Evolutionary conservation across 345 rosid genomes (phyloP), one percentile per base, ranked within the genome.

Genomic region (Rhodamnia rubescens): DNA sequence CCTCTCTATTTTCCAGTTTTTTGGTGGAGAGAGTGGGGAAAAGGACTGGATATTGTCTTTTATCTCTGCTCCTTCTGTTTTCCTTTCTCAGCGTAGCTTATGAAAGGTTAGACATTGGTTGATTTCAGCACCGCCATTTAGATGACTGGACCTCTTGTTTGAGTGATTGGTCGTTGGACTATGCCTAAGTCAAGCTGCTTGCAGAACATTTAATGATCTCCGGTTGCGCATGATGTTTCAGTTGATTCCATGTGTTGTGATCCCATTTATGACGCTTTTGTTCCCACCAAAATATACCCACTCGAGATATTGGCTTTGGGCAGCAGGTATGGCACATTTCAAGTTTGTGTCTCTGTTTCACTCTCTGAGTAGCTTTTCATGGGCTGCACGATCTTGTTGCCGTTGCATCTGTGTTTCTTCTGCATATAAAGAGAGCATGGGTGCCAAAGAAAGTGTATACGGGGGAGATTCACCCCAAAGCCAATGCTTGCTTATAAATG

Each of bases 171-270:
- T 87, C 86, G 82, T 86, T 18, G 47, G 80, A 69, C 47, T 69
- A 69, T 69, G 80, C 80, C 80, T 69, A 69, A 69, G 80, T 69
- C 14, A 89, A 91, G 95, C 90, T 94, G 93, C 90, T 93, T 95
- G 96, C 98, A 94, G 98, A 95, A 90, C 91, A 88, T 96, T 95
- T 93, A 93, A 94, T 87, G 98, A 96, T 92, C 94, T 96, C 90
- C 94, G 94, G 88, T 91, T 94, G 89, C 94, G 98, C 94, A 90
- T 94, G 93, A 91, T 92, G 92, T 94, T 93, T 95, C 96, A 94
- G 93, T 87, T 94, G 93, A 92, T 94, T 88, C 96, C 96, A 18
- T 93, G 93, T 88, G 27, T 92, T 84, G 95, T 84, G 26, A 93
- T 96, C 85, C 98, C 98, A 21, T 83, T 89, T 88, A 85, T 94